These are phyloP conservation scores for Perilla frutescens DNA, from an alignment of 257 asterid genomes.

Conservation along the genomic window DNA sequence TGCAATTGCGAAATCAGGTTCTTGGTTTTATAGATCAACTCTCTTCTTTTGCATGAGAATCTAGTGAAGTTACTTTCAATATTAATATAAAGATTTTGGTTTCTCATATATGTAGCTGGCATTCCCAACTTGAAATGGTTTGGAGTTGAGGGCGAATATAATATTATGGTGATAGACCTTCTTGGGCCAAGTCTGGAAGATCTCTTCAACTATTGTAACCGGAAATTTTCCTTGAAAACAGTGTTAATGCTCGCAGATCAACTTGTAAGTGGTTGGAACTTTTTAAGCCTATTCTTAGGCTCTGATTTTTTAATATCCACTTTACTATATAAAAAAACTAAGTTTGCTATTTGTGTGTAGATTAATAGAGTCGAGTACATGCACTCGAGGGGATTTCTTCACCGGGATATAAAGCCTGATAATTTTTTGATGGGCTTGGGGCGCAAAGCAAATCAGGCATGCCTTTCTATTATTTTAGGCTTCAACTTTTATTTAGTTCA, in stretches of 20 bases:
- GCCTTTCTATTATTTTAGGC: conserved; percentile 33
- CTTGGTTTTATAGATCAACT: conserved; percentile 3
- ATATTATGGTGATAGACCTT: conserved; percentile 78
- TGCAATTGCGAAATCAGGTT: conserved; percentile 20
- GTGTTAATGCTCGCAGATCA: conserved; percentile 92
- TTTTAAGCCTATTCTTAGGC: neutral
- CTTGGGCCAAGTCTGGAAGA: conserved; percentile 92
- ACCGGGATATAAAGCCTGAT: conserved; percentile 97
- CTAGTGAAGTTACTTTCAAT: neutral
- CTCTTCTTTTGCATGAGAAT: conserved; percentile 3
- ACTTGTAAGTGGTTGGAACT: conserved; percentile 56
- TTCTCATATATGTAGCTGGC: conserved; percentile 56
- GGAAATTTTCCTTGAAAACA: conserved; percentile 77
- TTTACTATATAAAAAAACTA: conserved; percentile 15
- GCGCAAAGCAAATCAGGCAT: conserved; percentile 96
- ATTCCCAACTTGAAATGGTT: conserved; percentile 80
- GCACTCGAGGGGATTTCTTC: conserved; percentile 98
- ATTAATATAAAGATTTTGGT: conserved; percentile 25
- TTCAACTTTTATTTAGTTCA: conserved; percentile 28
- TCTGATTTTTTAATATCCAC: neutral
- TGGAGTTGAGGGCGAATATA: conserved; percentile 85
- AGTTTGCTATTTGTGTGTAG: conserved; percentile 43
- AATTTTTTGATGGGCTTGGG: conserved; percentile 95
- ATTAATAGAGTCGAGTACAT: conserved; percentile 93
- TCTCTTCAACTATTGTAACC: conserved; percentile 80